Conservation (phyloP, 2,329 filamentous ascomycete species). For the Oidium heveae region DNA sequence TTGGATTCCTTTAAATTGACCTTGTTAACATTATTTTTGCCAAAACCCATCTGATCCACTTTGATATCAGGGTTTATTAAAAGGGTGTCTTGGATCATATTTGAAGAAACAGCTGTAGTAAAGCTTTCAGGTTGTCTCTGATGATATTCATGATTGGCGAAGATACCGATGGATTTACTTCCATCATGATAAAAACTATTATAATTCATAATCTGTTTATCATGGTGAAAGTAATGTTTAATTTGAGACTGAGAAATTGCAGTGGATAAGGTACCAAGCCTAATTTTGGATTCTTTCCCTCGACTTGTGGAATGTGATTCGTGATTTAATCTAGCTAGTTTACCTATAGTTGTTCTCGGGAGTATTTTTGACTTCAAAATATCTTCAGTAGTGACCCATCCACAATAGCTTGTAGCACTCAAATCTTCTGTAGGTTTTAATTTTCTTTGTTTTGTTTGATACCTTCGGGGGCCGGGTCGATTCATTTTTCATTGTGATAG, state of each 20-base stretch:
- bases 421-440: no score
- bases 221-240: not conserved
- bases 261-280: not conserved
- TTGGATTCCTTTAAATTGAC: no score
- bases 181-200: not conserved
- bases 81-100: no score
- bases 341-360: conserved; percentile 10
- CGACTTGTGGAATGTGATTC: not conserved
- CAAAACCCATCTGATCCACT: not conserved
- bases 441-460: no score
- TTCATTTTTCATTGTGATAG: no score
- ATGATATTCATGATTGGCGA: not conserved
- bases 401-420: conserved; percentile 2
- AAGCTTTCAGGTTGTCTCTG: not conserved
- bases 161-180: not conserved
- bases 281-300: not conserved
- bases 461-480: no score
- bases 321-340: conserved; percentile 7
- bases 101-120: not conserved
- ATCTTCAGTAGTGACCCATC: conserved; percentile 11
- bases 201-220: not conserved
- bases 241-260: not conserved
- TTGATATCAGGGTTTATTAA: not conserved
- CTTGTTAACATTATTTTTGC: not conserved
- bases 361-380: conserved; percentile 5